phyloP scores from a whole-genome alignment of 2,329 filamentous ascomycete species.

The Epichloe amarillans region DNA sequence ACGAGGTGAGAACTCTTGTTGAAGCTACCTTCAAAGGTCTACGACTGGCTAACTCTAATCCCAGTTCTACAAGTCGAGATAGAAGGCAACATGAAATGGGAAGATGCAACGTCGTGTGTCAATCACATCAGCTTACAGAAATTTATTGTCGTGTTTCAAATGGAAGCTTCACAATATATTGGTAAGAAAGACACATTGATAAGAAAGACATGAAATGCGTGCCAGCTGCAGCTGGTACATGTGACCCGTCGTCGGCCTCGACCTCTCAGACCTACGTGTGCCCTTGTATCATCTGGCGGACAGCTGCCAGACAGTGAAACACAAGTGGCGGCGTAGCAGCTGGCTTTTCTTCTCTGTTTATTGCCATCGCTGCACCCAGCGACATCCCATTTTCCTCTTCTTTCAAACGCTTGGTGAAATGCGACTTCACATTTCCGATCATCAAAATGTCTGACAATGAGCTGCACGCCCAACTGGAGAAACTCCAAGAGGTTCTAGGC shows the following conservation, averaged over 20 bases:
- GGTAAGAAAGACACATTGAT: neutral
- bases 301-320: slow-evolving; percentile 1
- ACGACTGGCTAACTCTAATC: slow-evolving; percentile 11
- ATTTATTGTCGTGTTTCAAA: too few species aligned
- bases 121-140: neutral
- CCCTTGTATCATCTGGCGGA: neutral
- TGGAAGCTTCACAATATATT: neutral
- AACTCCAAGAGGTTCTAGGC: slow-evolving; percentile 9
- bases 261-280: neutral
- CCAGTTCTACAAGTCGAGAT: slow-evolving; percentile 26
- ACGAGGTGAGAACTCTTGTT: slow-evolving; percentile 30
- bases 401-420: neutral
- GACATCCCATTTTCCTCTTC: neutral
- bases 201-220: neutral
- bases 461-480: slow-evolving; percentile 4
- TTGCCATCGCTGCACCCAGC: neutral
- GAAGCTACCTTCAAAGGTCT: neutral
- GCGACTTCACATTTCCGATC: neutral
- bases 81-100: neutral
- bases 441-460: slow-evolving; percentile 3
- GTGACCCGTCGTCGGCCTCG: neutral
- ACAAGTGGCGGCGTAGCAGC: neutral
- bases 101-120: neutral
- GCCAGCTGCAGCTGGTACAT: neutral
- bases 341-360: neutral